Percentiles rank a stretch among this genome's conserved stretches.
phyloP scores from a whole-genome alignment of 2,329 filamentous ascomycete genomes.

The Drechslerella coelobrocha region DNA sequence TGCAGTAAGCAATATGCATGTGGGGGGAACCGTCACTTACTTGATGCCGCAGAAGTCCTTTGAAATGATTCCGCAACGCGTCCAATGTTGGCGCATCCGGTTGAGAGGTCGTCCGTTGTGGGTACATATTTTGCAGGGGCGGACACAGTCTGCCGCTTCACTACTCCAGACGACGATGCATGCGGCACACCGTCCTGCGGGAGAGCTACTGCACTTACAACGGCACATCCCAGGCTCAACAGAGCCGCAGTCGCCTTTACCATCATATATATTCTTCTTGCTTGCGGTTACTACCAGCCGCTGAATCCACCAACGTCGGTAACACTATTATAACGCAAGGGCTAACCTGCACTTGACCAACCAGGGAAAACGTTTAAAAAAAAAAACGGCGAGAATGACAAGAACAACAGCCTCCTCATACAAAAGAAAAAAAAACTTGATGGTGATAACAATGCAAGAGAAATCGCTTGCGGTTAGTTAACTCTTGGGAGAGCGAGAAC shows the following conservation, averaged over 20 bases:
- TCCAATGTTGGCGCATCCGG: slow-evolving; percentile 35
- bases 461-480: too few relatives aligned
- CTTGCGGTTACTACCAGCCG: not conserved
- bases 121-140: slow-evolving; percentile 28
- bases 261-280: slow-evolving; percentile 23
- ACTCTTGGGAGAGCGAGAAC: not conserved
- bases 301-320: slow-evolving; percentile 10
- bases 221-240: slow-evolving; percentile 24
- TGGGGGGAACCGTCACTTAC: slow-evolving; percentile 14
- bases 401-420: too few relatives aligned
- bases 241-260: slow-evolving; percentile 34
- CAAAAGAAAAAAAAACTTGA: too few relatives aligned
- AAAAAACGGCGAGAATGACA: too few relatives aligned
- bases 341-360: too few relatives aligned
- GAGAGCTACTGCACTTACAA: slow-evolving; percentile 24
- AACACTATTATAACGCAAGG: too few relatives aligned
- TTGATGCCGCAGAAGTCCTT: slow-evolving; percentile 9
- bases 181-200: slow-evolving; percentile 18
- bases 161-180: slow-evolving; percentile 6
- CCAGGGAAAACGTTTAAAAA: too few relatives aligned
- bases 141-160: slow-evolving; percentile 2
- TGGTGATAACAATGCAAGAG: too few relatives aligned
- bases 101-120: slow-evolving; percentile 10
- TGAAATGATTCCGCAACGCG: slow-evolving; percentile 18
- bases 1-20: not conserved